Base-by-base conservation (phyloP, 2,329 filamentous ascomycete species). In the Botrytis byssoidea region DNA sequence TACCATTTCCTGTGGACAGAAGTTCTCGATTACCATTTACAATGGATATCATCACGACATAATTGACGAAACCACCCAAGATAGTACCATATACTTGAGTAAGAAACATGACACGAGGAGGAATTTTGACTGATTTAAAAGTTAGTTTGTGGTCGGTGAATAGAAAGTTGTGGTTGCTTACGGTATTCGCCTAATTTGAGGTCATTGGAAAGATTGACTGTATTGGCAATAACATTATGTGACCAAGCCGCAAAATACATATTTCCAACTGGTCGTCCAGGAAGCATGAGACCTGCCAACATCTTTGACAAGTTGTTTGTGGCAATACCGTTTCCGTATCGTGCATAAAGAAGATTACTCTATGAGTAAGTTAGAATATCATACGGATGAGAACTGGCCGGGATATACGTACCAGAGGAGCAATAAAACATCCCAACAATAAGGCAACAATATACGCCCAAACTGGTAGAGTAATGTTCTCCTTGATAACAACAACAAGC, bases 161-260 rank as follows among this genome's bases (percentile, higher is more conserved):
- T 70, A 55, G 44, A 25, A 29, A 37, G 25, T 16, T 1, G 40
- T 5, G 0, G 25, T 32, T 5, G 82, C 84, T 70, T 81, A 86
- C 86, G 83, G 69, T 89, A 89, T 81, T 89, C 86, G 32, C 88
- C 88, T 83, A 89, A 84, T 81, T 89, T 89, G 37, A 89, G 78
- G 75, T 88, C 86, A 65, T 84, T 85, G 55, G 83, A 86, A 10
- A 89, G 81, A 71, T 82, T 85, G 63, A 89, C 85, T 0, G 83
- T 81, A 68, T 87, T 87, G 3, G 73, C 20, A 67, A 89, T 88
- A 67, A 89, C 85, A 55, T 85, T 87, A 79, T 89, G 88, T 1
- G 87, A 89, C 87, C 87, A 89, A 18, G 85, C 85, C 12, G 87
- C 85, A 77, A 86, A 86, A 77, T 85, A 85, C 80, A 85, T 83